Evolutionary conservation across 805 yeast species (phyloP).

Genomic region (Peterozyma xylosa): DNA sequence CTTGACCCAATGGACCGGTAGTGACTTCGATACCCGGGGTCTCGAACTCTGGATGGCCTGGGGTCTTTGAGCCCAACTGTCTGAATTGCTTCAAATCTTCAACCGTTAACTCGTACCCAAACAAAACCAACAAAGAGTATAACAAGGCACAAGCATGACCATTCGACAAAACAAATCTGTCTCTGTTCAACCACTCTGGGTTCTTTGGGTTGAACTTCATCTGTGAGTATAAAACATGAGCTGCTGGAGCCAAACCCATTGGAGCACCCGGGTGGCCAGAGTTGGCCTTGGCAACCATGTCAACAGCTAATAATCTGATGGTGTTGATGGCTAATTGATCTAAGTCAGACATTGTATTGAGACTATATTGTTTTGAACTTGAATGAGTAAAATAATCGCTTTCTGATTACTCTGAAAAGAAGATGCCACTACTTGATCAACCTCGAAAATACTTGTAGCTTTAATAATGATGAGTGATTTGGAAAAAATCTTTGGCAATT

Average conservation of each 20-base stretch:
- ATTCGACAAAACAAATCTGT: constrained; percentile 89
- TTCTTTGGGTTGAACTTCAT: constrained; percentile 85
- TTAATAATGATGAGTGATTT: too few relatives aligned
- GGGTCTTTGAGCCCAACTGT: constrained; percentile 84
- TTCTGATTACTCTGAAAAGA: too few relatives aligned
- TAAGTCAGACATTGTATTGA: constrained; percentile 31
- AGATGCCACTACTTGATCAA: too few relatives aligned
- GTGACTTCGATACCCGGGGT: constrained; percentile 94
- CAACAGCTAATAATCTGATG: constrained; percentile 84
- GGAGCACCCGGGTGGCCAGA: constrained; percentile 99
- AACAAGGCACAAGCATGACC: constrained; percentile 94
- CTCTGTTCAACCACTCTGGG: constrained; percentile 92
- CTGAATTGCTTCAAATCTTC: constrained; percentile 89
- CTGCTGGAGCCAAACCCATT: constrained; percentile 94
- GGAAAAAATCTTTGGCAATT: too few relatives aligned
- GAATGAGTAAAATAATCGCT: too few relatives aligned
- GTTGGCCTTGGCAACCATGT: constrained; percentile 80
- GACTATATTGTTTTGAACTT: too few relatives aligned
- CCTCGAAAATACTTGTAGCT: too few relatives aligned
- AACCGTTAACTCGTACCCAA: constrained; percentile 72
- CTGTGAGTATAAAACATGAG: constrained; percentile 77
- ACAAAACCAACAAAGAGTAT: constrained; percentile 77
- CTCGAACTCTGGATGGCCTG: constrained; percentile 96
- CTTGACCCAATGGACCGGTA: constrained; percentile 99
- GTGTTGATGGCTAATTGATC: constrained; percentile 78